A percentile compares a stretch with the other conserved stretches of the same genome.
phyloP scores from a whole-genome alignment of 441 rosid genomes.

The Lepidium campestre region DNA sequence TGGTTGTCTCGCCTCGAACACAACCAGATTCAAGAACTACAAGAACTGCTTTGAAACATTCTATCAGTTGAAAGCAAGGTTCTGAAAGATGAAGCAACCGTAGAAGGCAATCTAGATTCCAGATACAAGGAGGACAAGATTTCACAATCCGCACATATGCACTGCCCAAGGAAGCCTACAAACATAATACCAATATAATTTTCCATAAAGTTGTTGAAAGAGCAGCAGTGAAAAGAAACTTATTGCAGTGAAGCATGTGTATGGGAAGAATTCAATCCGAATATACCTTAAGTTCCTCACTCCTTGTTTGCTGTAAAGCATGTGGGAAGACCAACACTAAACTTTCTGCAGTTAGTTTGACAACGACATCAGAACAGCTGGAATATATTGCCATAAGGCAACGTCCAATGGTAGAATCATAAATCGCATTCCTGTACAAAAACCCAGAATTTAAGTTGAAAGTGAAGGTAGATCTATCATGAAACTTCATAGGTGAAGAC shows the following conservation, averaged over 20 bases:
- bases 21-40: constrained; percentile 52
- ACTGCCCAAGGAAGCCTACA: constrained; percentile 79
- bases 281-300: constrained; percentile 90
- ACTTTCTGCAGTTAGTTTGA: constrained; percentile 71
- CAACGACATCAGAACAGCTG: constrained; percentile 68
- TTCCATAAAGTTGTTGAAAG: not conserved
- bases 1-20: constrained; percentile 41
- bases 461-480: constrained; percentile 8
- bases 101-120: constrained; percentile 78
- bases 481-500: not conserved
- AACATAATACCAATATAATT: constrained; percentile 15
- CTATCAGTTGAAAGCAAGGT: constrained; percentile 66
- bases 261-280: constrained; percentile 22
- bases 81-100: constrained; percentile 56
- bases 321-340: constrained; percentile 52
- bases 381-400: constrained; percentile 65
- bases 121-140: constrained; percentile 71
- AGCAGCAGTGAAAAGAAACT: not conserved
- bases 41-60: constrained; percentile 69
- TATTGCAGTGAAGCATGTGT: constrained; percentile 17
- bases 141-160: constrained; percentile 69
- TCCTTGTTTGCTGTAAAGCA: constrained; percentile 72
- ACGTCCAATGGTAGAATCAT: constrained; percentile 84
- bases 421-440: constrained; percentile 55
- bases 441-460: constrained; percentile 16